phyloP scores from a whole-genome alignment of 2,329 filamentous ascomycete genomes.

The Fusarium liriodendri region DNA sequence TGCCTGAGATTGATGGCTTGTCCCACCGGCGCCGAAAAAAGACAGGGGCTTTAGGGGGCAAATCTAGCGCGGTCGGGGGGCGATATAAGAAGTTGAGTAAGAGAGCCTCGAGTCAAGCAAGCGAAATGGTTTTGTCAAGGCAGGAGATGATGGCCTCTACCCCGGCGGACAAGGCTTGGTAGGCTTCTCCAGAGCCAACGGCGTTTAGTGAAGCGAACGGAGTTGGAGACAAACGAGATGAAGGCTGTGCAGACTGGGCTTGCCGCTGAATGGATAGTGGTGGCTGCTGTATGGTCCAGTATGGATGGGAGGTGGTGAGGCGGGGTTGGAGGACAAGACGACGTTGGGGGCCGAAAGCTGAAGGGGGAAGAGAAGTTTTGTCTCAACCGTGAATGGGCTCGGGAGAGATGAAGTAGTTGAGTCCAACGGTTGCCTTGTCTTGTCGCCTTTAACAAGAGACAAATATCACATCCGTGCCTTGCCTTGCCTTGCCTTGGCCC shows the following conservation, averaged over 20 bases:
- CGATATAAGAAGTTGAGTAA: conserved; percentile 15
- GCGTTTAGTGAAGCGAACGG: conserved; percentile 29
- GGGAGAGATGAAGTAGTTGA: not conserved
- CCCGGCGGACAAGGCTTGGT: not conserved
- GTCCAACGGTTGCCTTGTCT: not conserved
- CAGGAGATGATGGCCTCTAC: not conserved
- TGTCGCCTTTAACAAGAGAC: not conserved
- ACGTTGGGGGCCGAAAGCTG: conserved; percentile 24
- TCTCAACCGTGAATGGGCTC: not conserved
- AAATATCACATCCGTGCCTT: not conserved
- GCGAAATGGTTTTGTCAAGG: not conserved
- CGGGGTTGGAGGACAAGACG: conserved; percentile 17
- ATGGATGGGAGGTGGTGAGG: conserved; percentile 10
- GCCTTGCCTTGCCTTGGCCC: not conserved
- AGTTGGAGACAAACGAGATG: conserved; percentile 29
- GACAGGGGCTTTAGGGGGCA: conserved; percentile 16
- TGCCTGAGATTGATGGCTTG: conserved; percentile 23
- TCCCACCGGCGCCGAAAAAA: conserved; percentile 11
- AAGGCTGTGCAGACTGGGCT: conserved; percentile 26
- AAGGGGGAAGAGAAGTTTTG: not conserved
- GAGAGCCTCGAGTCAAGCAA: not conserved
- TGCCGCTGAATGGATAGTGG: not conserved
- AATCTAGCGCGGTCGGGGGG: conserved; percentile 12
- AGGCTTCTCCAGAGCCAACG: conserved; percentile 11
- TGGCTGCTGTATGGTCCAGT: not conserved